Evolutionary conservation across 352 stramenopile genomes (phyloP).

Genomic region (Pythium brachiatum): DNA sequence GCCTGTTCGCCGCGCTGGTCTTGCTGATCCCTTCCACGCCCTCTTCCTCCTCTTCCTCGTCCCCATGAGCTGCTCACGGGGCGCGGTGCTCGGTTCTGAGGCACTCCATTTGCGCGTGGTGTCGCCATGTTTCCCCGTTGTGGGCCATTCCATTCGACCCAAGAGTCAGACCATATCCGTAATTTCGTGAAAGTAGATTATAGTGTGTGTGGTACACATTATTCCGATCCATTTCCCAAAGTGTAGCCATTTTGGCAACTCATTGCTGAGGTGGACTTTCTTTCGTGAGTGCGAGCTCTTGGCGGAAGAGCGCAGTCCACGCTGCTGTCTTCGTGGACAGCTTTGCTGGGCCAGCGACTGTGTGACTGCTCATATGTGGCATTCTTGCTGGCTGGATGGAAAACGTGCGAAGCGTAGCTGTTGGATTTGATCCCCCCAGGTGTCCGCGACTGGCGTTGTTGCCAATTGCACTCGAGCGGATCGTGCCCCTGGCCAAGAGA

Average conservation of each 20-base stretch:
- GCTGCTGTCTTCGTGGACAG: slow-evolving; percentile 1
- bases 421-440: background rate
- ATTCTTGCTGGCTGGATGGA: slow-evolving; percentile 12
- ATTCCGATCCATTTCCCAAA: background rate
- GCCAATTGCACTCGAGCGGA: background rate
- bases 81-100: background rate
- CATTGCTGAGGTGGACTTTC: background rate
- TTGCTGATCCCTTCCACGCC: background rate
- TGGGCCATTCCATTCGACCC: background rate
- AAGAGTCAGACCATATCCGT: background rate
- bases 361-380: background rate
- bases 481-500: slow-evolving; percentile 19
- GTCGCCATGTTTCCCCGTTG: slow-evolving; percentile 1
- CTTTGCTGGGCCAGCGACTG: slow-evolving; percentile 4
- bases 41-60: background rate
- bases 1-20: too few species aligned
- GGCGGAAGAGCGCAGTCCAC: slow-evolving; percentile 23
- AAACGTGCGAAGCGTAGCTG: slow-evolving; percentile 9
- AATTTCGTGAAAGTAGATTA: background rate
- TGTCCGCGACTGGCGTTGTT: background rate
- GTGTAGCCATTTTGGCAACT: slow-evolving; percentile 5
- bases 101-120: background rate
- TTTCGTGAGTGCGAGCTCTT: slow-evolving; percentile 12
- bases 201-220: slow-evolving; percentile 5
- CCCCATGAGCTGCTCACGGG: background rate